A percentile compares a stretch with the other conserved stretches of the same genome.
Evolutionary conservation across 441 rosid genomes (phyloP).

Genomic region (Arabidopsis lyrata): DNA sequence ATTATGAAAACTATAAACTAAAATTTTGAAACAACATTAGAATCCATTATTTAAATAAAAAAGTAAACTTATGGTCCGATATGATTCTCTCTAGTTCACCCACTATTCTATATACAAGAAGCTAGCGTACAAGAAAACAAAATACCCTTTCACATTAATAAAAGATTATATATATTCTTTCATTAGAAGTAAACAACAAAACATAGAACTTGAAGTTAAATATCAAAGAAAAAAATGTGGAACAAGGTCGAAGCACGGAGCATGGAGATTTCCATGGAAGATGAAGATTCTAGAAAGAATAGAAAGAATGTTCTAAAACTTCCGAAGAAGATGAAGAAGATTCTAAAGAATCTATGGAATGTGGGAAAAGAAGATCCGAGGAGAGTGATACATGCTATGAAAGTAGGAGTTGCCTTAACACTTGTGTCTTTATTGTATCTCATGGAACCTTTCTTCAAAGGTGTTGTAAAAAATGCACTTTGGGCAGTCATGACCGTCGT

Average conservation of each 20-base stretch:
- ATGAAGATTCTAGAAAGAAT: slow-evolving; percentile 33
- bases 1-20: not conserved
- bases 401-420: slow-evolving; percentile 72
- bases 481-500: slow-evolving; percentile 98
- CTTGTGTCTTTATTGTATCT: slow-evolving; percentile 56
- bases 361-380: slow-evolving; percentile 84
- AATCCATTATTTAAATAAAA: not conserved
- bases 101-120: slow-evolving; percentile 13
- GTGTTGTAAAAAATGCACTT: slow-evolving; percentile 66
- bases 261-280: slow-evolving; percentile 30
- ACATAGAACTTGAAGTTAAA: not conserved
- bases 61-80: not conserved
- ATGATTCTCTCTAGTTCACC: slow-evolving; percentile 21
- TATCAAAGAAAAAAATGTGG: slow-evolving; percentile 35
- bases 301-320: slow-evolving; percentile 31
- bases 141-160: not conserved
- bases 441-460: slow-evolving; percentile 65
- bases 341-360: slow-evolving; percentile 51
- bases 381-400: slow-evolving; percentile 69
- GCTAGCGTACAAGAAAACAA: slow-evolving; percentile 6
- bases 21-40: not conserved
- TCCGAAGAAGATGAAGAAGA: slow-evolving; percentile 49
- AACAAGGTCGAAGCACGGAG: slow-evolving; percentile 48
- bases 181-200: slow-evolving; percentile 14
- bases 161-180: not conserved